These are phyloP conservation scores for Mycena latifolia DNA, from an alignment of 768 basidiomycete species.

Conservation along the genomic window DNA sequence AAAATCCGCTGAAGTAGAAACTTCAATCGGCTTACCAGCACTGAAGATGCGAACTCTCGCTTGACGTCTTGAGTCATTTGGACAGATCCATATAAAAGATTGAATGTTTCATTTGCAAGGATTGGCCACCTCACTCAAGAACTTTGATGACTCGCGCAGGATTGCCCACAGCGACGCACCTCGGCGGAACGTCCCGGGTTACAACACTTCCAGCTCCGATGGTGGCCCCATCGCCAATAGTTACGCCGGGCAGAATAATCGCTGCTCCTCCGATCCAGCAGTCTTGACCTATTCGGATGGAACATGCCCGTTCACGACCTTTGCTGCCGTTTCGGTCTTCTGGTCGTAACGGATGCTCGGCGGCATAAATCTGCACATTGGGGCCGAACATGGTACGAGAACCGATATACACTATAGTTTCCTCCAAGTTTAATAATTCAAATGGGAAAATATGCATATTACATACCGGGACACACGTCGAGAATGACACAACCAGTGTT, in stretches of 20 bases:
- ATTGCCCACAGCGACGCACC: background rate
- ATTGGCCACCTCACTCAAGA: background rate
- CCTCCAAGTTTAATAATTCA: background rate
- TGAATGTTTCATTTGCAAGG: background rate
- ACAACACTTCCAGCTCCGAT: conserved; percentile 29
- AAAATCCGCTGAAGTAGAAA: too few relatives aligned
- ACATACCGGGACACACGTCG: background rate
- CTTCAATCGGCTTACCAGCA: too few relatives aligned
- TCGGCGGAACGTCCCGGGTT: conserved; percentile 18
- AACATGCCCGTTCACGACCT: background rate
- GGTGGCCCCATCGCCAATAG: conserved; percentile 22
- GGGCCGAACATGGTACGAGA: conserved; percentile 6
- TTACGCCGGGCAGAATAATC: conserved; percentile 21
- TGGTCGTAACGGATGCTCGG: background rate
- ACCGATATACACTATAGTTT: background rate
- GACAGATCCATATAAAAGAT: too few relatives aligned
- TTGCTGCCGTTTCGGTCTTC: background rate
- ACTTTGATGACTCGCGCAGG: conserved; percentile 1
- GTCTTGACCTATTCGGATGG: conserved; percentile 20
- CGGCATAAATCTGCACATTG: background rate
- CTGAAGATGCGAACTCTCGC: too few relatives aligned
- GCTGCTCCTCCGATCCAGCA: conserved; percentile 28
- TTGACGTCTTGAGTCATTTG: too few relatives aligned
- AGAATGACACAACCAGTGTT: background rate
- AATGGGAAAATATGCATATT: background rate